Evolutionary conservation across 2,329 filamentous ascomycete genomes (phyloP).

Genomic region (Talaromyces sp.): DNA sequence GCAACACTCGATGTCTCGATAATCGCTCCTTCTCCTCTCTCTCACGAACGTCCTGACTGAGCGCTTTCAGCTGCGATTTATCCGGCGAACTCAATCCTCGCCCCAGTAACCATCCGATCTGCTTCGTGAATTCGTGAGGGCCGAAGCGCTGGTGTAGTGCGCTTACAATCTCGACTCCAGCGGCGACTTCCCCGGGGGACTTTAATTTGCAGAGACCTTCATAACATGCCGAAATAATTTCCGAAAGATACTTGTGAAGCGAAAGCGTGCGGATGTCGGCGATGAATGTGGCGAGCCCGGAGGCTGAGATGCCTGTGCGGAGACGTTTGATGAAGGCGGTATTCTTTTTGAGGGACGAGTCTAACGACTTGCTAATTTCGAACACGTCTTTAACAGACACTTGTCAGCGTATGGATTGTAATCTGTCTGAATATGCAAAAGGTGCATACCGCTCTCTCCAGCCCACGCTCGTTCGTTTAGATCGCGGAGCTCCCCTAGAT

Average conservation of each 20-base stretch:
- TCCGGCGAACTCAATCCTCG: slow-evolving; percentile 89
- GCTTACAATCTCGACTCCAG: slow-evolving; percentile 87
- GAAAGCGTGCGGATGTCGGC: slow-evolving; percentile 87
- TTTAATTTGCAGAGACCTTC: slow-evolving; percentile 92
- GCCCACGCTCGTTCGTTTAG: slow-evolving; percentile 85
- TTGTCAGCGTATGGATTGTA: neutral
- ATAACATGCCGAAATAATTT: slow-evolving; percentile 93
- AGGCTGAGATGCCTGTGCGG: slow-evolving; percentile 78
- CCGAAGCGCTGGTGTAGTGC: slow-evolving; percentile 96
- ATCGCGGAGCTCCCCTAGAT: slow-evolving; percentile 78
- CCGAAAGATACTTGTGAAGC: slow-evolving; percentile 92
- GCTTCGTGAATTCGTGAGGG: slow-evolving; percentile 81
- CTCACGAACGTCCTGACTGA: slow-evolving; percentile 78
- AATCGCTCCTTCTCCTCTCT: slow-evolving; percentile 94
- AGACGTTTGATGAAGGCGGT: slow-evolving; percentile 96
- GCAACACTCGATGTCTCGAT: slow-evolving; percentile 74
- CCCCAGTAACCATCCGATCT: slow-evolving; percentile 86
- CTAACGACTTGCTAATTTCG: slow-evolving; percentile 71
- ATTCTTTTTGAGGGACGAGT: slow-evolving; percentile 96
- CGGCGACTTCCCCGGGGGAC: slow-evolving; percentile 83
- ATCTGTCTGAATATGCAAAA: neutral
- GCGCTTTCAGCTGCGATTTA: slow-evolving; percentile 72
- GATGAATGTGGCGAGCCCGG: slow-evolving; percentile 77
- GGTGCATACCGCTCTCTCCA: slow-evolving; percentile 70
- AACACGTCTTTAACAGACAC: slow-evolving; percentile 62